A percentile compares a stretch with the other conserved stretches of the same genome.
phyloP scores from a whole-genome alignment of 129 eudicot species.

The Kitagawia praeruptora region DNA sequence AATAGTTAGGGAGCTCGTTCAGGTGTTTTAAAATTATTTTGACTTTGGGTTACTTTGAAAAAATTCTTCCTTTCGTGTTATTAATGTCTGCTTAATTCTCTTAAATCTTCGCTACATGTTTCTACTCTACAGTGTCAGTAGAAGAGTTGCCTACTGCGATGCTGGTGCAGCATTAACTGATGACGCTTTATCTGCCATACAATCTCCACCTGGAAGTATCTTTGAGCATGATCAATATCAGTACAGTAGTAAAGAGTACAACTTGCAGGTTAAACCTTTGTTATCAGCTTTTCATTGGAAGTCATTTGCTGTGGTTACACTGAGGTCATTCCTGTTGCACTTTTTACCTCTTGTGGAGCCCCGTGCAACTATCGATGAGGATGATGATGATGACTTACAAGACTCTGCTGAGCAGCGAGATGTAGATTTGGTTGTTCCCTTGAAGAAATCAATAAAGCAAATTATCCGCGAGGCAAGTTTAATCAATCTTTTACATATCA shows the following conservation, averaged over 20 bases:
- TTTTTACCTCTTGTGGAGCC: conserved; percentile 87
- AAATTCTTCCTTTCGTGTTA: not conserved
- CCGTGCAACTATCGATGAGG: conserved; percentile 44
- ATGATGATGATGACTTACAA: conserved; percentile 47
- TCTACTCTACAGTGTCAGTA: conserved; percentile 34
- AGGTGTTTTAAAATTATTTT: not conserved
- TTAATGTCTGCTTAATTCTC: not conserved
- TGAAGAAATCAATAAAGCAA: conserved; percentile 77
- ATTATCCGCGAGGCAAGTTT: conserved; percentile 62
- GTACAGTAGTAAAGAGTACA: conserved; percentile 52
- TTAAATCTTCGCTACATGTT: not conserved
- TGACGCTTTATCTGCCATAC: conserved; percentile 44
- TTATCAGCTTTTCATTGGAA: conserved; percentile 76
- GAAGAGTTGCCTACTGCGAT: conserved; percentile 51
- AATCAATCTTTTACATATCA: not conserved
- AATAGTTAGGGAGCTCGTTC: not conserved
- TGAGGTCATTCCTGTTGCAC: conserved; percentile 67
- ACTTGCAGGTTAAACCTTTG: conserved; percentile 62
- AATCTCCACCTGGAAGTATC: conserved; percentile 34
- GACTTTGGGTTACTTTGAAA: not conserved
- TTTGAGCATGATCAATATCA: conserved; percentile 39
- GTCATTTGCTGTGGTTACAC: conserved; percentile 45
- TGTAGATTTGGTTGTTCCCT: conserved; percentile 74
- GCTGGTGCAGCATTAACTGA: conserved; percentile 48
- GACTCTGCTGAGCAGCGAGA: conserved; percentile 36